A percentile compares a stretch with the other conserved stretches of the same genome.
Conservation (phyloP, 2,329 filamentous ascomycete species). For the Penicillium aurantiogriseum region DNA sequence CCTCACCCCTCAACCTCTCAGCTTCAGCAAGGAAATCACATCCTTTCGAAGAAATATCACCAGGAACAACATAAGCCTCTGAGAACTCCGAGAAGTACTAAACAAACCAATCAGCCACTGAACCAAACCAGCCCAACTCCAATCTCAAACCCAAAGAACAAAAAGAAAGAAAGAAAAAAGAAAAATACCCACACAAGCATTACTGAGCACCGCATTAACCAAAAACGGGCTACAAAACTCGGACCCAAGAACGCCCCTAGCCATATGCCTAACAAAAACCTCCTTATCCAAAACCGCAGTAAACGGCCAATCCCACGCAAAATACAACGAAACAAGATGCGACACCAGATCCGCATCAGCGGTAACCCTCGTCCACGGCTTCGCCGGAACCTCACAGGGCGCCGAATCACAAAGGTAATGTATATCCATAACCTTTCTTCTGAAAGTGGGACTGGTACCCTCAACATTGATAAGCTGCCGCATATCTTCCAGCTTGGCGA, state of each 20-base stretch:
- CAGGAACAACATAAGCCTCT: constrained; percentile 38
- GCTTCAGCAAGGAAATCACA: constrained; percentile 39
- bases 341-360: constrained; percentile 70
- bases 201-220: constrained; percentile 84
- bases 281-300: constrained; percentile 77
- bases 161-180: neutral
- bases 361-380: constrained; percentile 77
- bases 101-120: neutral
- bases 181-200: constrained; percentile 37
- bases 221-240: constrained; percentile 80
- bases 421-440: constrained; percentile 43
- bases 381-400: constrained; percentile 35
- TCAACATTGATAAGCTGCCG: constrained; percentile 32
- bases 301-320: constrained; percentile 89
- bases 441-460: constrained; percentile 32
- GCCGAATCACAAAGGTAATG: constrained; percentile 40
- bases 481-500: constrained; percentile 30
- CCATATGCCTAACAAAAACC: constrained; percentile 62
- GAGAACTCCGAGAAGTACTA: constrained; percentile 42
- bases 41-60: constrained; percentile 39
- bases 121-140: neutral
- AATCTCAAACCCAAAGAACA: neutral
- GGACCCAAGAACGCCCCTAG: constrained; percentile 45
- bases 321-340: constrained; percentile 88
- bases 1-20: constrained; percentile 29